These are phyloP conservation scores for Erodium maritimum DNA, from an alignment of 345 rosid species.

Conservation along the genomic window DNA sequence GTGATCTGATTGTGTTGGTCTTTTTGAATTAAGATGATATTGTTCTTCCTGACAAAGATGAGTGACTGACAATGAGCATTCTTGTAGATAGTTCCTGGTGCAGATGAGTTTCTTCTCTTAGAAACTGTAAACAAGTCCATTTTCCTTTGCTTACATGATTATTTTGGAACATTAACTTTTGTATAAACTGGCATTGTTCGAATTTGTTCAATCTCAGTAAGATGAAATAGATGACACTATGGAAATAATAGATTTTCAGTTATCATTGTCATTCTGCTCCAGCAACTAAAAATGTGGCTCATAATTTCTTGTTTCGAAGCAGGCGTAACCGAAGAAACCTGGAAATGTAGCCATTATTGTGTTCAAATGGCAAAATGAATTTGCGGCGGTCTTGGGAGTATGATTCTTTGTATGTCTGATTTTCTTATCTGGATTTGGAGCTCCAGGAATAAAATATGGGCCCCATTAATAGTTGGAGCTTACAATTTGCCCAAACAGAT, in stretches of 20 bases:
- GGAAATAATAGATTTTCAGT: not conserved
- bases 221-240: not conserved
- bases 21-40: not conserved
- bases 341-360: not conserved
- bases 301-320: not conserved
- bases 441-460: not conserved
- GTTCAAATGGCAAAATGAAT: not conserved
- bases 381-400: not conserved
- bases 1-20: not conserved
- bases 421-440: not conserved
- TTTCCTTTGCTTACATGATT: not conserved
- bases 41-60: not conserved
- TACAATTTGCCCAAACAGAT: not conserved
- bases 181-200: not conserved
- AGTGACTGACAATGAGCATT: conserved; percentile 17
- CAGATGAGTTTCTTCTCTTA: conserved; percentile 45
- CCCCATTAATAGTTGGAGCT: not conserved
- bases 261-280: not conserved
- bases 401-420: not conserved
- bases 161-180: not conserved
- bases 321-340: not conserved
- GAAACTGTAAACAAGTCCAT: conserved; percentile 17
- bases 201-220: too few species aligned
- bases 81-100: conserved; percentile 25
- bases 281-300: not conserved